Base-by-base conservation (phyloP, 345 rosid species). In the Camelina neglecta region DNA sequence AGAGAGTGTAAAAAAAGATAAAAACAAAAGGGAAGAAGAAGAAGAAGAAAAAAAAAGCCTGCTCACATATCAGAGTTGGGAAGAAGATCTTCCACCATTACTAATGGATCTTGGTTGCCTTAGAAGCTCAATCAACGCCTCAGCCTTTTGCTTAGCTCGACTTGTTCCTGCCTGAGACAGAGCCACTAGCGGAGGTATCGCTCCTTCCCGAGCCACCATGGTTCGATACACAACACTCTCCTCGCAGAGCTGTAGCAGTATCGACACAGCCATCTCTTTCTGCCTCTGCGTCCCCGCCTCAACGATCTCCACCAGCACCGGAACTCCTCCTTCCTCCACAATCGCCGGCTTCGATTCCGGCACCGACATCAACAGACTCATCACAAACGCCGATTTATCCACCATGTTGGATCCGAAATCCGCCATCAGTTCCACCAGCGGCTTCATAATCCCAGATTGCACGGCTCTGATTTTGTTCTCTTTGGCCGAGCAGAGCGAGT, bases 331-430 rank as follows among this genome's bases (percentile, higher is more conserved):
- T 74, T 92, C 99, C 23, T 88, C 93, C 24, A 95, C 99, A 4
- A 90, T 48, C 59, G 97, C 83, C 61, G 87, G 64, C 61, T 79
- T 88, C 3, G 96, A 93, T 69, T 95, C 97, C 68, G 85, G 79
- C 35, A 77, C 81, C 9, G 86, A 72, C 35, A 87, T 85, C 71
- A 95, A 50, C 47, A 85, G 57, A 65, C 82, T 83, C 86, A 88
- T 59, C 12, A 95, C 93, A 67, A 75, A 90, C 1, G 89, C 97
- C n/a, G 97, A 89, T 73, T 95, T 95, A 76, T 95, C 99, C 38
- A 92, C 97, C 99, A 95, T 95, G 86, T 83, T 95, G 11, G 99
- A 92, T 59, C 82, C 91, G 51, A 95, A 87, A 79, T 92, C 99
- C 9, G 97, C 96, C 99, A 95, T 95, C 12, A 95, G 79, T 80